These are phyloP conservation scores for Paradendryphiella salina DNA, from an alignment of 2,329 filamentous ascomycete species.

Conservation along the genomic window DNA sequence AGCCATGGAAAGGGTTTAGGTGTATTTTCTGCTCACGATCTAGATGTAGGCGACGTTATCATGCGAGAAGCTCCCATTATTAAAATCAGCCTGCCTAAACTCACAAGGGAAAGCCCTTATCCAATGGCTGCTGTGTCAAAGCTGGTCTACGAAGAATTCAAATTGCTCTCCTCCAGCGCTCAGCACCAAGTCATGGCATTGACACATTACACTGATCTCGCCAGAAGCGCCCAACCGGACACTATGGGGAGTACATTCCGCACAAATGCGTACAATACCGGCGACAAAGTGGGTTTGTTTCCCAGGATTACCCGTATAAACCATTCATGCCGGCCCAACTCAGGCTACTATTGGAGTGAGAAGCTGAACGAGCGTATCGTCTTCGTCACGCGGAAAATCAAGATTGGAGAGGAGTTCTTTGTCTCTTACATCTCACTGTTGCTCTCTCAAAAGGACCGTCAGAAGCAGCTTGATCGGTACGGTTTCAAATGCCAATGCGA, in stretches of 20 bases:
- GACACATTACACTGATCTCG: constrained; percentile 26
- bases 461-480: constrained; percentile 40
- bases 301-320: constrained; percentile 45
- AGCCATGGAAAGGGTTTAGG: constrained; percentile 51
- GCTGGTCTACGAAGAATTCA: constrained; percentile 32
- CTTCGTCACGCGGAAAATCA: constrained; percentile 44
- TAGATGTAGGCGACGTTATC: constrained; percentile 47
- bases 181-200: constrained; percentile 37
- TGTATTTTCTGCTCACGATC: constrained; percentile 45
- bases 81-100: constrained; percentile 33
- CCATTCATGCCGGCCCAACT: constrained; percentile 44
- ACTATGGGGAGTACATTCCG: constrained; percentile 39
- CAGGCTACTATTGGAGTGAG: constrained; percentile 46
- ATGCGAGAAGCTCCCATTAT: constrained; percentile 49
- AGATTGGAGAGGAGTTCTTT: constrained; percentile 47
- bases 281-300: constrained; percentile 37
- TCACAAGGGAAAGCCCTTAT: constrained; percentile 34
- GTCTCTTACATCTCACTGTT: constrained; percentile 48
- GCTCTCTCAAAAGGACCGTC: constrained; percentile 32
- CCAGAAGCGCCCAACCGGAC: constrained; percentile 26
- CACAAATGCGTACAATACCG: constrained; percentile 45
- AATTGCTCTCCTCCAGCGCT: constrained; percentile 20
- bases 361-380: constrained; percentile 37
- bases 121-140: constrained; percentile 28
- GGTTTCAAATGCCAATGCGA: constrained; percentile 46